Evolutionary conservation across 805 yeast species (phyloP), one percentile per base, ranked within the genome.

Genomic region (Cyberlindnera mississippiensis): DNA sequence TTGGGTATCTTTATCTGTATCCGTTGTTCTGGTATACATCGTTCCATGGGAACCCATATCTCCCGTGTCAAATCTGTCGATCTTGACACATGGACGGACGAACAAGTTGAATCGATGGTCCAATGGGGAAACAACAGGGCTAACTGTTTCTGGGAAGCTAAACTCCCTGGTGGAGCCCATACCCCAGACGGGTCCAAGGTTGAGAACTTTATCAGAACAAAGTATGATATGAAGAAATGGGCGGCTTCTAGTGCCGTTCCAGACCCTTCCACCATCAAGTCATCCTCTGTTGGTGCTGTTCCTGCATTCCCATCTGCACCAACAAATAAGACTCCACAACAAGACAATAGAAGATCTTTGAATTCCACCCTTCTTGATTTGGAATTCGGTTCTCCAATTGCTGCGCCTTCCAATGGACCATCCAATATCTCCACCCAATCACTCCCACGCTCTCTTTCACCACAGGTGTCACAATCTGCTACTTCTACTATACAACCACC

Each of bases 21-120:
- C 50, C 74, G 93, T 55, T 91, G 99, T 64, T 90, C 97, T 2
- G 99, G 99, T 2, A 85, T 91, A 48, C 99, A 91, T 61, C 73
- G 98, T 59, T 78, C 91, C 38, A 80, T 91, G 82, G 98, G 99
- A 1, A 90, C 97, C 0, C 99, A 91, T 64, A 88, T 91, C 35
- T 82, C 95, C 22, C 75, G 87, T 57, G 98, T 93, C 38, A 87
- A 93, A 59, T 84, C 95, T 6, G 95, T 91, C 29, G 98, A 93
- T 66, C 72, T 91, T 56, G 98, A 91, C 60, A 84, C 95, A 1
- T 91, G 99, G 99, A 85, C 93, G 6, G 96, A 89, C 53, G 96
- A 85, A 56, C 96, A 93, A 61, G 77, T 88, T 24, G 80, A 74
- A 46, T 78, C 77, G 48, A 80, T 93, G 84, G 80, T 87, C 24